Base-by-base conservation (phyloP, 495 filamentous ascomycete species). In the Penicillium paxilli region DNA sequence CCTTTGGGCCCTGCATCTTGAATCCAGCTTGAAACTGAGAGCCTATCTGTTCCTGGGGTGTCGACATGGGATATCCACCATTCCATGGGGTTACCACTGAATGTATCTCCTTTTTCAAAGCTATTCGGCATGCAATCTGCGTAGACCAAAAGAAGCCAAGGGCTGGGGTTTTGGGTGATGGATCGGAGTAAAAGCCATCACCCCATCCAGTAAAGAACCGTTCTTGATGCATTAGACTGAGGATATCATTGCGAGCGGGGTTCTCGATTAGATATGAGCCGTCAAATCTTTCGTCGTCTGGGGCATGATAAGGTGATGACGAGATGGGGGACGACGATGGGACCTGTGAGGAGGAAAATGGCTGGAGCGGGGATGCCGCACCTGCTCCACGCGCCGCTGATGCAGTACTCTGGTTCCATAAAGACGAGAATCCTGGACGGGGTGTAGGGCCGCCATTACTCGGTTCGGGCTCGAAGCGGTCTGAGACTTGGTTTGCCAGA, bases 201-300 rank as follows among this genome's bases (percentile, higher is more conserved):
- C 91, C 91, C 92, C 94, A 98, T 32, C 94, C 94, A 2, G 89
- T 93, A 69, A 96, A 96, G 80, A 89, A 98, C 7, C 87, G 83
- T 62, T 95, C 88, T 68, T 98, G 94, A 67, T 95, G 90, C 54
- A 91, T 83, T 14, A 97, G 80, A n/a, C 78, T 80, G 28, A 95
- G 76, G 12, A 82, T 63, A 64, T 79, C 69, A 30, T 70, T 74
- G 6, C 69, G 71, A 8, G 65, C 64, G 0, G 72, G 67, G 24
- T 71, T 71, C 1, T 65, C 63, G 14, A 78, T 62, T 20, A 75
- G 48, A 58, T 77, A 73, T 14, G 71, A 70, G 26, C 68, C 70
- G 58, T 75, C 71, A 46, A 69, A 70, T 14, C 63, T 57, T 19
- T 66, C 62, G 26, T 75, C 69, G 46, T 83, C 57, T 50, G 79